Conservation (phyloP, 371 early-diverging fungal genomes). For the Vittaforma corneae region DNA sequence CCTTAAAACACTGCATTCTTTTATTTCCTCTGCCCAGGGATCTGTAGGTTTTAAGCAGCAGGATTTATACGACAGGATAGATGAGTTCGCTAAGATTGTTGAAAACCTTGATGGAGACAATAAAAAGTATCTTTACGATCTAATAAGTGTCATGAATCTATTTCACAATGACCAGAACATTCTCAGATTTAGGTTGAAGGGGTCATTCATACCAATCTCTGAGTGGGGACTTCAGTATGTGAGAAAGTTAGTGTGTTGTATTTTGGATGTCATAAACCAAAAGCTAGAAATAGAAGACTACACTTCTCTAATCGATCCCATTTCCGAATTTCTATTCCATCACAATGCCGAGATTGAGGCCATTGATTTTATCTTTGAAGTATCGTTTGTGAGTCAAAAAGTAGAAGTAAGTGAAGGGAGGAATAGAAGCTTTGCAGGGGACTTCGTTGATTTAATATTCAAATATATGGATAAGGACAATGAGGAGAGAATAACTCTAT, state of each 20-base stretch:
- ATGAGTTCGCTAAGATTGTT: conserved; percentile 7
- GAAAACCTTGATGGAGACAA: conserved; percentile 23
- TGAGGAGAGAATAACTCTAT: conserved; percentile 47
- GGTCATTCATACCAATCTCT: conserved; percentile 48
- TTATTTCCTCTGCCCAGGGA: conserved; percentile 27
- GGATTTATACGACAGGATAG: conserved; percentile 17
- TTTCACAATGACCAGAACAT: conserved; percentile 28
- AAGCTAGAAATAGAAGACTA: conserved; percentile 11
- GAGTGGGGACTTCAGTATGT: conserved; percentile 58
- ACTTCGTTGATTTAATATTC: conserved; percentile 32
- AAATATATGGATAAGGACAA: conserved; percentile 52
- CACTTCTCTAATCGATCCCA: conserved; percentile 22
- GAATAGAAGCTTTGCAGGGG: not conserved
- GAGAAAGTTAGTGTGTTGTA: conserved; percentile 46
- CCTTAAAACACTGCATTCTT: conserved; percentile 21
- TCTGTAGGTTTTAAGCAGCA: conserved; percentile 23
- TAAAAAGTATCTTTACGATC: conserved; percentile 45
- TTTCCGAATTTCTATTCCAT: conserved; percentile 50
- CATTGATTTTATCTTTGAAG: conserved; percentile 57
- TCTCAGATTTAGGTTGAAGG: conserved; percentile 49
- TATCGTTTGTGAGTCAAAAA: not conserved
- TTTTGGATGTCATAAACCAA: conserved; percentile 14
- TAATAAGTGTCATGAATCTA: conserved; percentile 51
- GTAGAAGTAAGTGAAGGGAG: not conserved
- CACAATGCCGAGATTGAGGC: conserved; percentile 58